Evolutionary conservation across 2,329 filamentous ascomycete species (phyloP), one percentile per base, ranked within the genome.

Genomic region (Arachnomyces sp.): DNA sequence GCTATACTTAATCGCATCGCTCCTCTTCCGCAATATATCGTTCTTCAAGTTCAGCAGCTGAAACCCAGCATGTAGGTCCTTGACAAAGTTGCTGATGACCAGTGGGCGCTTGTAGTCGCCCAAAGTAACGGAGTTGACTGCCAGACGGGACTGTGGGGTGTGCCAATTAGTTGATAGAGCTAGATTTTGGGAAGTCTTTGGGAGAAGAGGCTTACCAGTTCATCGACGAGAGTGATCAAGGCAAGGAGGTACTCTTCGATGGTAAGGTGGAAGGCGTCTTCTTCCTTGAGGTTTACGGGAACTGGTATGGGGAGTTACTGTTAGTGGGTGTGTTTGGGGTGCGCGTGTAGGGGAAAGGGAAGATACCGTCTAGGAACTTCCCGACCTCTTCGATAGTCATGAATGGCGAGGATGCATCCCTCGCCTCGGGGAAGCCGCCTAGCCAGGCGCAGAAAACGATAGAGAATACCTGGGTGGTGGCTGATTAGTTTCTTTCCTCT

Each of bases 21-120:
- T 87, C 46, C 87, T 76, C 67, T 88, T 86, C 44, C 92, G 77
- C 56, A 98, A 66, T 15, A 81, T 80, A 61, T 98, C 92, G 56
- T 98, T 98, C 74, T 96, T 96, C 52, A 98, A 72, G 61, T 98
- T 98, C 50, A 98, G 76, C 50, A 96, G 78, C 73, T 96, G 92
- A 67, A 98, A 98, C 12, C 90, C 92, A 2, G 89, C 86, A 54
- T 94, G 90, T 29, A 98, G 67, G 58, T 96, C 89, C 69, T 95
- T 95, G 69, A 95, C 81, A 60, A 96, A 96, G 48, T 79, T 76
- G 60, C 84, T 86, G 63, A 96, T 95, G 59, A 84, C 80, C 40
- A 94, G 73, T 13, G 92, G 92, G 44, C 92, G 77, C 43, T 77
- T 73, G 54, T 89, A 88, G 64, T 98, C 89, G 43, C 88, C 88